Conservation (phyloP, 192 early-diverging fungal genomes). For the Podila clonocystis region DNA sequence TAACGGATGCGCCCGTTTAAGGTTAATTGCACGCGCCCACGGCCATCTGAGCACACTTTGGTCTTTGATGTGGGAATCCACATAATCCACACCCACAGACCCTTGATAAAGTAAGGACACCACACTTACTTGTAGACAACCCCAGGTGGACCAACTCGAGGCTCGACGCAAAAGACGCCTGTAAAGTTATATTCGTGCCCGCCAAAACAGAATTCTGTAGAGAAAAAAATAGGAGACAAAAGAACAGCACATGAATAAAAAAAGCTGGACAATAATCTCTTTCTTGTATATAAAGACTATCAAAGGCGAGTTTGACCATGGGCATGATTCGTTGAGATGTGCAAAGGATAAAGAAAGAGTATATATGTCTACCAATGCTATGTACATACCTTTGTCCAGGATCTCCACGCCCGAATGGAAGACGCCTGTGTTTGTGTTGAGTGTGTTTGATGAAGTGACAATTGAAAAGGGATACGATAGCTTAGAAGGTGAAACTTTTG, state of each 20-base stretch:
- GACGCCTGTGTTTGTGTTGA: conserved; percentile 27
- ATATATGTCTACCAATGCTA: no score
- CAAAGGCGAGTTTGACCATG: no score
- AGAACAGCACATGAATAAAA: no score
- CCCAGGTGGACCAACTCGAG: conserved; percentile 49
- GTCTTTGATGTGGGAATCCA: neutral
- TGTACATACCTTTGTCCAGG: conserved; percentile 45
- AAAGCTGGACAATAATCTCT: no score
- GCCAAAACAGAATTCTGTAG: conserved; percentile 56
- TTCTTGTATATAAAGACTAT: no score
- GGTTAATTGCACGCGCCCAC: no score
- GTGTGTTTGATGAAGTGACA: neutral
- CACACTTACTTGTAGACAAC: conserved; percentile 53
- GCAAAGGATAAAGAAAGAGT: no score
- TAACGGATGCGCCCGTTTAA: no score
- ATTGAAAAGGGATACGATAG: neutral
- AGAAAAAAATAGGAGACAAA: neutral
- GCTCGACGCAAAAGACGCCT: conserved; percentile 53
- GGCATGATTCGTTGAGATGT: no score
- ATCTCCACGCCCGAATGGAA: conserved; percentile 56
- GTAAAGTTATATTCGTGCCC: conserved; percentile 56
- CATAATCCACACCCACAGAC: neutral
- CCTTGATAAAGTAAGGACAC: neutral
- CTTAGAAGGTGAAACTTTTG: no score
- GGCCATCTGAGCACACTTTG: no score